Conservation (phyloP, 1,284 basidiomycete species). For the Fomitopsis schrenkii region DNA sequence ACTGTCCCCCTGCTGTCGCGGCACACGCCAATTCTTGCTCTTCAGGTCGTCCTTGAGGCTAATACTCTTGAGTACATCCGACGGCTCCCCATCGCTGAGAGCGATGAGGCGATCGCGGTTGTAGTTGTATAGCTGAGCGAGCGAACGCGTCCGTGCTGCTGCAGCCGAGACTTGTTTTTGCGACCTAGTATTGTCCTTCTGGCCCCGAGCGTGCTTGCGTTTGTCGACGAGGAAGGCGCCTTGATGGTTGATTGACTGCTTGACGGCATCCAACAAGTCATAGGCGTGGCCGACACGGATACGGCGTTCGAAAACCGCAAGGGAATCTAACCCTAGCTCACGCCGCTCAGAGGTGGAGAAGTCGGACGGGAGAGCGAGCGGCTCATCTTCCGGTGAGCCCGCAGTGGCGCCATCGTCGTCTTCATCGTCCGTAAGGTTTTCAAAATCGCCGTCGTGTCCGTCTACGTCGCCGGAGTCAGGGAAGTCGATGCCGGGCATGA, state of each 20-base stretch:
- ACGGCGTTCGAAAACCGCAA: background rate
- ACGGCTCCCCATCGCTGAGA: background rate
- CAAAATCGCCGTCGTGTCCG: background rate
- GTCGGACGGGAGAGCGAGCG: background rate
- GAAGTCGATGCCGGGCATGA: background rate
- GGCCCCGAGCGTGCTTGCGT: background rate
- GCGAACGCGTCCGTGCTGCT: background rate
- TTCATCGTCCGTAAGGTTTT: background rate
- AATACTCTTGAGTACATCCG: background rate
- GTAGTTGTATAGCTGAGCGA: background rate
- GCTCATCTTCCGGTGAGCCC: background rate
- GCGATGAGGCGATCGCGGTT: background rate
- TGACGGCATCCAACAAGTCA: background rate
- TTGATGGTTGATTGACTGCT: background rate
- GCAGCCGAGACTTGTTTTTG: background rate
- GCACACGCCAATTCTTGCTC: background rate
- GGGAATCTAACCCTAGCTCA: background rate
- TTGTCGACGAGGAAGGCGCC: background rate
- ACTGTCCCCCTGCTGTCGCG: background rate
- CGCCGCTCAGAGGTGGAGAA: background rate
- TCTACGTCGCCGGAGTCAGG: background rate
- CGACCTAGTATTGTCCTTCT: background rate
- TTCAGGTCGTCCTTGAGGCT: background rate
- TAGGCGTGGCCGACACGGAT: background rate
- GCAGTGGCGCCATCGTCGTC: background rate